phyloP scores from a whole-genome alignment of 2,329 filamentous ascomycete species.

The Apiospora phragmitis region DNA sequence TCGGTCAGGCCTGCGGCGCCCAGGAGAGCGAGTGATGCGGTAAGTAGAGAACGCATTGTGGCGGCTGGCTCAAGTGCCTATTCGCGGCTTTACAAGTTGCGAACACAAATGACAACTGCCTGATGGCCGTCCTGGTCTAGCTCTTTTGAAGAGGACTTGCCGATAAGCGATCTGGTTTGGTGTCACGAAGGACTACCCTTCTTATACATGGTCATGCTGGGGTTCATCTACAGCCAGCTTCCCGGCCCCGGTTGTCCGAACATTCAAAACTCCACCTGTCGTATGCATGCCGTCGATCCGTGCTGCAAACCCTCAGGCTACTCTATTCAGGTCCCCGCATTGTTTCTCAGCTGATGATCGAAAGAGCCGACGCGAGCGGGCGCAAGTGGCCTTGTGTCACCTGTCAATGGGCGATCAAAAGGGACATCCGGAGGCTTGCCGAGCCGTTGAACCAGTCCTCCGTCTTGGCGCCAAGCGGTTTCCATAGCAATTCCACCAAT shows the following conservation, averaged over 20 bases:
- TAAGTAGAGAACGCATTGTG: not conserved
- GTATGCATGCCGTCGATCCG: not conserved
- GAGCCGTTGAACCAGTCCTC: not conserved
- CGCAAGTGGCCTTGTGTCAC: not conserved
- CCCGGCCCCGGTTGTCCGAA: not conserved
- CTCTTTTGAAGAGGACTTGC: not conserved
- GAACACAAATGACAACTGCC: too few relatives aligned
- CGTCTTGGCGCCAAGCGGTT: not conserved
- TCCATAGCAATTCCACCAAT: not conserved
- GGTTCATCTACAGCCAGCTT: too few relatives aligned
- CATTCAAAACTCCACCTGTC: not conserved
- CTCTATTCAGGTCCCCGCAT: not conserved
- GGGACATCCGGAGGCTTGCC: slow-evolving; percentile 6
- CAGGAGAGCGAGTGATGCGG: not conserved
- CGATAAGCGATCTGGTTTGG: too few relatives aligned
- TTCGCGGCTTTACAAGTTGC: not conserved
- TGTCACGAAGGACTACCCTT: not conserved
- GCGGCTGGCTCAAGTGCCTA: not conserved
- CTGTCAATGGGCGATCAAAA: not conserved
- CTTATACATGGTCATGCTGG: not conserved
- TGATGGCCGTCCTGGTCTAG: not conserved
- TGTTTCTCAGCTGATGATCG: not conserved
- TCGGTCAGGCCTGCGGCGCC: slow-evolving; percentile 1
- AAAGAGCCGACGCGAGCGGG: not conserved
- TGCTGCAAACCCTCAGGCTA: not conserved